These are phyloP conservation scores for Lipomyces lipofer DNA, from an alignment of 805 yeast species.

Conservation along the genomic window DNA sequence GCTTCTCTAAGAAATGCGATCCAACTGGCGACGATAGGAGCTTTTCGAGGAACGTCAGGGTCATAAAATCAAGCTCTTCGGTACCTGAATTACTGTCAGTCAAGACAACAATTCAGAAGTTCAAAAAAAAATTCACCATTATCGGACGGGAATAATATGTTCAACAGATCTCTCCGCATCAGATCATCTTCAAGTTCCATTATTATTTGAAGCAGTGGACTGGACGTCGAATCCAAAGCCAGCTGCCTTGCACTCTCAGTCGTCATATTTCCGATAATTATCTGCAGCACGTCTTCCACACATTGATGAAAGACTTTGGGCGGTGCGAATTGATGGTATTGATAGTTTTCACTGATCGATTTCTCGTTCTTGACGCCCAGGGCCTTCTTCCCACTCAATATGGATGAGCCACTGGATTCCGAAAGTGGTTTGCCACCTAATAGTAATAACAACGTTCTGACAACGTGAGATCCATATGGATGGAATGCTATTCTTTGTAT, in stretches of 20 bases:
- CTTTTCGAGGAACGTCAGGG: slow-evolving; percentile 68
- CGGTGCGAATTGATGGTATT: slow-evolving; percentile 2
- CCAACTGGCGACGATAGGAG: slow-evolving; percentile 88
- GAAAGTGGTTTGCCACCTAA: slow-evolving; percentile 74
- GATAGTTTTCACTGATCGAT: neutral
- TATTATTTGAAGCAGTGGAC: slow-evolving; percentile 81
- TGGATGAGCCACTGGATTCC: slow-evolving; percentile 1
- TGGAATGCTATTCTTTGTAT: slow-evolving; percentile 62
- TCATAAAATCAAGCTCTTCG: slow-evolving; percentile 32
- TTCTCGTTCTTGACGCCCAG: slow-evolving; percentile 7
- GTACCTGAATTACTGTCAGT: neutral
- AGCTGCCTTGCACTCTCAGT: slow-evolving; percentile 62
- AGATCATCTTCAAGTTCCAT: slow-evolving; percentile 79
- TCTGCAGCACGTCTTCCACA: slow-evolving; percentile 51
- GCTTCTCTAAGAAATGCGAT: slow-evolving; percentile 81
- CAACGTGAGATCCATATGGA: slow-evolving; percentile 84
- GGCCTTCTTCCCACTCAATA: slow-evolving; percentile 17
- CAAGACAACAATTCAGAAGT: neutral
- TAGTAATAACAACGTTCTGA: slow-evolving; percentile 69
- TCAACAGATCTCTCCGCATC: slow-evolving; percentile 41
- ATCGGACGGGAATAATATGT: slow-evolving; percentile 17
- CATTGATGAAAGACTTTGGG: slow-evolving; percentile 44
- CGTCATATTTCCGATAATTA: slow-evolving; percentile 42
- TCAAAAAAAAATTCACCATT: neutral
- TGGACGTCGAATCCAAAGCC: slow-evolving; percentile 76